Percentiles rank a stretch among this genome's conserved stretches.
Conservation (phyloP, 2,329 filamentous ascomycete genomes). For the Hymenotorrendiella dingleyae region DNA sequence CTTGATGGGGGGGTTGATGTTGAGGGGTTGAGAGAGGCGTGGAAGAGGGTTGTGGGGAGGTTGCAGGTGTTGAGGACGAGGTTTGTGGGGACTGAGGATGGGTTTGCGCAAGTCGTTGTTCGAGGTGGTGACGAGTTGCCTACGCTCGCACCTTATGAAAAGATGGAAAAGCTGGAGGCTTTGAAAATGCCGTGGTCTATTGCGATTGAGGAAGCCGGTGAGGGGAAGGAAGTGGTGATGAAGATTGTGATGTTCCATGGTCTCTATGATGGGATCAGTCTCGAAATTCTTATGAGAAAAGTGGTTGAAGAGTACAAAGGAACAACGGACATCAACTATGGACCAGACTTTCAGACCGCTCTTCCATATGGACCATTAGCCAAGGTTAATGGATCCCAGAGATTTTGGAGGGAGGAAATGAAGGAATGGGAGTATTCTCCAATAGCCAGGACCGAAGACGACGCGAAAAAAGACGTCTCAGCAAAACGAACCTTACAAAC, state of each 20-base stretch:
- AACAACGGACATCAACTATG: conserved; percentile 24
- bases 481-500: conserved; percentile 29
- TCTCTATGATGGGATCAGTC: conserved; percentile 78
- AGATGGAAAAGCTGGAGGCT: conserved; percentile 21
- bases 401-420: conserved; percentile 57
- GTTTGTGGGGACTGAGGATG: conserved; percentile 69
- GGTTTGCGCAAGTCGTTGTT: conserved; percentile 67
- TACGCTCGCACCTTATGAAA: conserved; percentile 30
- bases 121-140: conserved; percentile 39
- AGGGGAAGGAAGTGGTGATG: conserved; percentile 37
- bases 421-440: conserved; percentile 16
- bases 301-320: conserved; percentile 48
- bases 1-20: conserved; percentile 43
- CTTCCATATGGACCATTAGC: conserved; percentile 65
- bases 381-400: conserved; percentile 38
- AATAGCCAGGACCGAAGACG: conserved; percentile 8
- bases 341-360: conserved; percentile 58
- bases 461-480: conserved; percentile 16
- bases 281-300: conserved; percentile 58
- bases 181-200: conserved; percentile 24
- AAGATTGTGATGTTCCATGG: conserved; percentile 74
- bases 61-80: conserved; percentile 65
- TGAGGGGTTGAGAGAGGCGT: conserved; percentile 47
- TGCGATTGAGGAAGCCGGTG: conserved; percentile 1
- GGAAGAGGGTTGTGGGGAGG: conserved; percentile 44